Evolutionary conservation across 176 grass and related monocot genomes (phyloP).

Genomic region (Stipa capillata): DNA sequence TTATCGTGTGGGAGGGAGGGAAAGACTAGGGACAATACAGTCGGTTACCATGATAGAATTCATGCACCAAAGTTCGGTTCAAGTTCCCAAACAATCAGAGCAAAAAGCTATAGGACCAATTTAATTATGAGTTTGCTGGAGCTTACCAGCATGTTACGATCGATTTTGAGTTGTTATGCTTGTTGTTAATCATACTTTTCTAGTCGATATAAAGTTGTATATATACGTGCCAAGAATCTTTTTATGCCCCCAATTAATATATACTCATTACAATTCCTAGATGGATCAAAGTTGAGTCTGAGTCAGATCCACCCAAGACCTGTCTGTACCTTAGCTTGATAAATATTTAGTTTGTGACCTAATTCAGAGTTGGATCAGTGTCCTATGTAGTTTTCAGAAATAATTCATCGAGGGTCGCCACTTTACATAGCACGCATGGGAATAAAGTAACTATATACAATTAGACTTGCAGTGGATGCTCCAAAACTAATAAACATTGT

Average conservation of each 20-base stretch:
- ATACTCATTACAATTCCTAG: neutral
- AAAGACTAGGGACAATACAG: neutral
- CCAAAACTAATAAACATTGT: neutral
- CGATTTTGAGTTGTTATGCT: neutral
- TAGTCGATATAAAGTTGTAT: neutral
- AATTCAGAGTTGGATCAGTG: constrained; percentile 10
- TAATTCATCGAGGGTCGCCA: neutral
- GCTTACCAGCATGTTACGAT: neutral
- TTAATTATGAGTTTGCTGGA: constrained; percentile 11
- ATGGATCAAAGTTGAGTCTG: constrained; percentile 25
- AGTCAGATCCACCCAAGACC: constrained; percentile 33
- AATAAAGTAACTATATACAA: no score
- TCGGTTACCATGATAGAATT: constrained; percentile 1
- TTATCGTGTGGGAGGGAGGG: neutral
- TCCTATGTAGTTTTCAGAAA: constrained; percentile 4
- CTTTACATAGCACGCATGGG: neutral
- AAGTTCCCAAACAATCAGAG: constrained; percentile 29
- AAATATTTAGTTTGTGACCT: constrained; percentile 10
- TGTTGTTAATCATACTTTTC: constrained; percentile 9
- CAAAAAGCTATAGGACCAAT: neutral
- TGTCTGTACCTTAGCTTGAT: neutral
- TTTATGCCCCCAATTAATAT: neutral
- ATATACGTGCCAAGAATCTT: neutral
- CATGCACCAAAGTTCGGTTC: constrained; percentile 30
- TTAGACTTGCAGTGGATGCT: neutral